phyloP scores from a whole-genome alignment of 306 rosid genomes.

The Biancaea sappan region DNA sequence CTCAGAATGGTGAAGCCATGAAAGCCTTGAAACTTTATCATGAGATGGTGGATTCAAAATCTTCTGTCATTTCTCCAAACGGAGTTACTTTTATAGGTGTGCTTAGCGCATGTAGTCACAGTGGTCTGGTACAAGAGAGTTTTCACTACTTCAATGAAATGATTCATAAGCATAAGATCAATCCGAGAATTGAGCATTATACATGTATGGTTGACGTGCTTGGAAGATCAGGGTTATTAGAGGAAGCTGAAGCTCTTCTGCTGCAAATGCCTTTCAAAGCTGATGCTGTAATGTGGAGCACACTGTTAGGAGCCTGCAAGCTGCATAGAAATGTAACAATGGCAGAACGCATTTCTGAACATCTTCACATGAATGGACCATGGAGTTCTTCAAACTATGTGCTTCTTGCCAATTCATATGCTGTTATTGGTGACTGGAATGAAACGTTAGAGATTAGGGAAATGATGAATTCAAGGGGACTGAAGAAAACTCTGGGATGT shows the following conservation, averaged over 20 bases:
- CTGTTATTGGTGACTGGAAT: neutral
- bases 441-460: neutral
- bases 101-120: constrained; percentile 42
- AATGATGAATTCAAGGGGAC: constrained; percentile 3
- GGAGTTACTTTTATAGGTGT: constrained; percentile 35
- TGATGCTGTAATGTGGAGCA: constrained; percentile 43
- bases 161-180: constrained; percentile 29
- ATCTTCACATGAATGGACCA: neutral
- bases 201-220: constrained; percentile 47
- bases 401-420: constrained; percentile 22
- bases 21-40: constrained; percentile 21
- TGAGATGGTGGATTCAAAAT: constrained; percentile 3
- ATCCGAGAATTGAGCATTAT: constrained; percentile 45
- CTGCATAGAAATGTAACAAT: constrained; percentile 7
- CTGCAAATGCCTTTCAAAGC: constrained; percentile 41
- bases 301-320: constrained; percentile 28
- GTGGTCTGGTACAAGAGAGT: constrained; percentile 38
- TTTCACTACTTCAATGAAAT: constrained; percentile 36
- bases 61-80: constrained; percentile 20
- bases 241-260: constrained; percentile 35
- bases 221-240: constrained; percentile 39
- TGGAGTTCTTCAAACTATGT: constrained; percentile 25
- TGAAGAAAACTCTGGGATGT: constrained; percentile 15
- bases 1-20: constrained; percentile 25
- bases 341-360: neutral